Evolutionary conservation across 805 yeast genomes (phyloP), one percentile per base, ranked within the genome.

Genomic region (Candida quercuum): DNA sequence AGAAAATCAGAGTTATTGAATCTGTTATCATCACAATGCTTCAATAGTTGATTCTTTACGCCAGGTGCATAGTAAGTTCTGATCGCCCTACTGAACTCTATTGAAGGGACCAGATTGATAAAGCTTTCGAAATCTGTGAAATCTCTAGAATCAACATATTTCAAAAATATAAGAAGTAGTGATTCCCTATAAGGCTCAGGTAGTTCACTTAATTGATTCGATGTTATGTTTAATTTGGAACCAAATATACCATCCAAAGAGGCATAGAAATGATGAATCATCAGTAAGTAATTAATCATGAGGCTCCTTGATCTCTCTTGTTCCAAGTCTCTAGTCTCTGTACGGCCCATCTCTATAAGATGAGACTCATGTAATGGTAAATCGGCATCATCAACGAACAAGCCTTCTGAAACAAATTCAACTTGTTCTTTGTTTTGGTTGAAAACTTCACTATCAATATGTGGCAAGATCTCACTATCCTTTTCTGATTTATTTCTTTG

Each of bases 341-440:
- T 24, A 8, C 36, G 26, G 2, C 43, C 45, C 9, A 39, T 14
- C 1, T 14, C 19, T 4, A 32, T 22, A 7, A 46, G 23, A 8
- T 44, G 42, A 6, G 21, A n/a, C 14, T 41, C 48, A 11, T 39
- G 35, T 5, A 45, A 8, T 16, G 48, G 46, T 11, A 32, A 15
- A 5, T 24, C 33, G 13, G 26, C 21, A 3, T 16, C 34, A n/a
- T 39, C 32, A 31, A 30, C 21, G 18, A 15, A 34, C 15, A 19
- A 29, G 13, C 20, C 32, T 16, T 25, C 24, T 18, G n/a, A 11
- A 11, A 16, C 23, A 31, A n/a, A 16, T 28, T 3, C 29, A 32
- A 14, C 32, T 10, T 12, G 26, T 35, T 16, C 24, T 7, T 3
- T 19, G 10, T 7, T 19, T 10, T 18, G 15, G 2, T 21, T 15